Evolutionary conservation across 208 protist species (phyloP).

Genomic region (Crithidia expoeki): DNA sequence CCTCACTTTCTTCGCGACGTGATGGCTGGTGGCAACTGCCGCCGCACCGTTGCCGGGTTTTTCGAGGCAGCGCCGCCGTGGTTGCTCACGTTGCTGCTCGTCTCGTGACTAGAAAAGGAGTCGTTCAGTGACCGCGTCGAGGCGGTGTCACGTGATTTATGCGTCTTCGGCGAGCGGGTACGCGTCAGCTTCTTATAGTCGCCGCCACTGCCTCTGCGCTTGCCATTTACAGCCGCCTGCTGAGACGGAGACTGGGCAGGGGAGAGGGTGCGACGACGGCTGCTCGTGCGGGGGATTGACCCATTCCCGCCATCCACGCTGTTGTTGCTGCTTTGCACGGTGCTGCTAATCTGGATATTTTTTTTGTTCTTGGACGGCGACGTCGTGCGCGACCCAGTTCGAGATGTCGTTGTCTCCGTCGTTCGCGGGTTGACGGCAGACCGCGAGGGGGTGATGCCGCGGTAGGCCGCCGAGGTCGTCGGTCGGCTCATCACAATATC

Average conservation of each 20-base stretch:
- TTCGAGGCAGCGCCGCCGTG: constrained; percentile 23
- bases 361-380: constrained; percentile 26
- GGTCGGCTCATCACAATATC: constrained; percentile 14
- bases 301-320: constrained; percentile 1
- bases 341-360: background rate
- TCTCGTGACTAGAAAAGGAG: constrained; percentile 30
- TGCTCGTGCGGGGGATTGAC: constrained; percentile 18
- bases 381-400: constrained; percentile 7
- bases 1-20: constrained; percentile 41
- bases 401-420: background rate
- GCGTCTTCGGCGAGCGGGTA: constrained; percentile 29
- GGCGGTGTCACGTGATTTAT: constrained; percentile 18
- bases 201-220: background rate
- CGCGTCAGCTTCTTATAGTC: constrained; percentile 11
- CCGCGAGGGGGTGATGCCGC: constrained; percentile 62
- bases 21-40: constrained; percentile 55
- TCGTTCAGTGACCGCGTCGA: constrained; percentile 15
- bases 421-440: constrained; percentile 19
- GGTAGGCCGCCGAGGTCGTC: constrained; percentile 43
- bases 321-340: background rate
- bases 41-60: constrained; percentile 35
- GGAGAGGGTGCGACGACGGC: constrained; percentile 28
- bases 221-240: constrained; percentile 15
- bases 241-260: constrained; percentile 14
- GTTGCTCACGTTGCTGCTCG: constrained; percentile 7